These are phyloP conservation scores for Suillus tomentosus DNA, from an alignment of 768 basidiomycete species.

Conservation along the genomic window DNA sequence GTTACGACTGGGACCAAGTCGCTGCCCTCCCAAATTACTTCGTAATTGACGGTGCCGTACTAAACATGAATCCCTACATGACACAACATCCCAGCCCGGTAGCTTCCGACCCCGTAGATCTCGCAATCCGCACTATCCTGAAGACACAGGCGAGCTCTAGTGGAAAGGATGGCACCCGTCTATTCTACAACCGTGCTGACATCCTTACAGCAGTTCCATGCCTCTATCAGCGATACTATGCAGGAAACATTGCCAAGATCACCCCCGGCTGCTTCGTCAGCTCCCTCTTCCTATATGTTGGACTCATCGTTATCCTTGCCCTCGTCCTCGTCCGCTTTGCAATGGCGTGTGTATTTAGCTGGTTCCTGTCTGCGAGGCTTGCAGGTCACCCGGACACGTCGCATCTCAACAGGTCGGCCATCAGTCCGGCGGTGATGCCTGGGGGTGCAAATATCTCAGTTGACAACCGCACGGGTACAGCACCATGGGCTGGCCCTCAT, in stretches of 20 bases:
- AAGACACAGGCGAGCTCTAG: slow-evolving; percentile 44
- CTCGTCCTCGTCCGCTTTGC: slow-evolving; percentile 89
- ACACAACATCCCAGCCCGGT: slow-evolving; percentile 67
- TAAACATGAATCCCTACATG: slow-evolving; percentile 91
- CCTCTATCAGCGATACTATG: slow-evolving; percentile 81
- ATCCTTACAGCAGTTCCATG: slow-evolving; percentile 76
- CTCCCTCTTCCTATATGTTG: slow-evolving; percentile 83
- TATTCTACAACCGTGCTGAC: slow-evolving; percentile 73
- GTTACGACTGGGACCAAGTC: slow-evolving; percentile 93
- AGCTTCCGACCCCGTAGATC: slow-evolving; percentile 76
- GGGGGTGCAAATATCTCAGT: slow-evolving; percentile 95
- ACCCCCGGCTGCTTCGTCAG: slow-evolving; percentile 95
- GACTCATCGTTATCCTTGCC: slow-evolving; percentile 87
- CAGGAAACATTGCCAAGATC: slow-evolving; percentile 95
- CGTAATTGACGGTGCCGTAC: slow-evolving; percentile 90
- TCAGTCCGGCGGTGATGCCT: slow-evolving; percentile 95
- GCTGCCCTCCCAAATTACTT: slow-evolving; percentile 70
- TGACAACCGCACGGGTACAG: slow-evolving; percentile 88
- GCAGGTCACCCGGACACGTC: slow-evolving; percentile 73
- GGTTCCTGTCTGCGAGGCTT: slow-evolving; percentile 87
- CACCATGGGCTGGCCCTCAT: slow-evolving; percentile 82
- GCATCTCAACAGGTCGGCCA: slow-evolving; percentile 77
- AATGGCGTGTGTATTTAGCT: slow-evolving; percentile 97
- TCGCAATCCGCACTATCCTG: slow-evolving; percentile 77
- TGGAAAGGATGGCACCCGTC: slow-evolving; percentile 88